These are phyloP conservation scores for Lactarius indigo DNA, from an alignment of 768 basidiomycete genomes.

Conservation along the genomic window DNA sequence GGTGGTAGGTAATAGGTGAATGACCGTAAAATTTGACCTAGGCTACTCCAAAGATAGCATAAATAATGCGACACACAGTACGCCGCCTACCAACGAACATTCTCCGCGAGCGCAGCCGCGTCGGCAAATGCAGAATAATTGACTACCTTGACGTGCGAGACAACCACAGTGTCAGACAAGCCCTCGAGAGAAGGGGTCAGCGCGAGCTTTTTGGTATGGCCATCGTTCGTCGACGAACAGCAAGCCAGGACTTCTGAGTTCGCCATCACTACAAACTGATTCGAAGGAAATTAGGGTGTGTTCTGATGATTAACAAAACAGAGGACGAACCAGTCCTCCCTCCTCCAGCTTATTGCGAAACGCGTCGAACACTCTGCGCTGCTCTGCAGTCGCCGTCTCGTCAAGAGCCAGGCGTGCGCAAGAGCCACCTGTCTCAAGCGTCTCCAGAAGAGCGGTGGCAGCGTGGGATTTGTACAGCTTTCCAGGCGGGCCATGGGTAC, in stretches of 20 bases:
- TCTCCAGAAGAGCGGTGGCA: slow-evolving; percentile 20
- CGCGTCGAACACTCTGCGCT: slow-evolving; percentile 14
- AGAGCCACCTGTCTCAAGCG: slow-evolving; percentile 25
- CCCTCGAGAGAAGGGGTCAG: slow-evolving; percentile 18
- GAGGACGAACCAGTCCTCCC: slow-evolving; percentile 19
- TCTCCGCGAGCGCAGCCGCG: slow-evolving; percentile 37
- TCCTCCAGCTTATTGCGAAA: slow-evolving; percentile 21
- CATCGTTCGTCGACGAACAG: slow-evolving; percentile 24
- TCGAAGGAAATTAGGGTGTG: not conserved
- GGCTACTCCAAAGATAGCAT: not conserved
- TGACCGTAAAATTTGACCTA: not conserved
- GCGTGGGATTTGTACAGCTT: slow-evolving; percentile 26
- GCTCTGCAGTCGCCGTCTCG: slow-evolving; percentile 13
- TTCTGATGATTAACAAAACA: not conserved
- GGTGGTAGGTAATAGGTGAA: no score
- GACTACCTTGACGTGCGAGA: slow-evolving; percentile 25
- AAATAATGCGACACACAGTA: not conserved
- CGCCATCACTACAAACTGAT: slow-evolving; percentile 24
- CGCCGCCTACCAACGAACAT: slow-evolving; percentile 36
- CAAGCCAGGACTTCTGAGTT: slow-evolving; percentile 21
- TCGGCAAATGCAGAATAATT: slow-evolving; percentile 23
- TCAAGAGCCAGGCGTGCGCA: slow-evolving; percentile 23
- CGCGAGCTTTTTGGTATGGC: slow-evolving; percentile 15
- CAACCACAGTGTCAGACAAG: slow-evolving; percentile 18
- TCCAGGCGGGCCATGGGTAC: slow-evolving; percentile 24